phyloP scores from a whole-genome alignment of 345 rosid species.

The Ceriops tagal region DNA sequence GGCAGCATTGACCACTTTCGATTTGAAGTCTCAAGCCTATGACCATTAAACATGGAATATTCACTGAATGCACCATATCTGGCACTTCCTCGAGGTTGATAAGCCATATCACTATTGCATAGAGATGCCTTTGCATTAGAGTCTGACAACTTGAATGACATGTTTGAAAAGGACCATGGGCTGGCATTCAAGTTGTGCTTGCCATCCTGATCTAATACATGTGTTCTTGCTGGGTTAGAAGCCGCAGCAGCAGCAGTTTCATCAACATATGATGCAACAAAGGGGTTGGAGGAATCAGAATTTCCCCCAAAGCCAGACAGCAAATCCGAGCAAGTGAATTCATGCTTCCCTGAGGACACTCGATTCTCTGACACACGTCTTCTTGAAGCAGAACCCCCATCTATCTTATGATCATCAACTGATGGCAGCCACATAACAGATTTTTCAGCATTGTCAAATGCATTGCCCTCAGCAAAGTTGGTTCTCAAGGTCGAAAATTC shows the following conservation, averaged over 20 bases:
- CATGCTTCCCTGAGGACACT: conserved; percentile 47
- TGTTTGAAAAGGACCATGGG: conserved; percentile 51
- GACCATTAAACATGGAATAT: conserved; percentile 39
- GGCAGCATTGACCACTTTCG: conserved; percentile 58
- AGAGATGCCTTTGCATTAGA: conserved; percentile 27
- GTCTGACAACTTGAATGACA: conserved; percentile 46
- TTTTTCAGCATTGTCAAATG: conserved; percentile 52
- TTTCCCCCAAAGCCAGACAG: conserved; percentile 57
- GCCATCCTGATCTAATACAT: conserved; percentile 40
- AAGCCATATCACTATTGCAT: conserved; percentile 33
- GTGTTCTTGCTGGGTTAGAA: conserved; percentile 31
- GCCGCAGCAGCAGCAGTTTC: conserved; percentile 28
- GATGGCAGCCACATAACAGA: conserved; percentile 54
- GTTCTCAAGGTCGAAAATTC: conserved; percentile 68
- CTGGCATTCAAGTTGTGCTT: conserved; percentile 38
- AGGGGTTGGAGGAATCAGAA: conserved; percentile 38
- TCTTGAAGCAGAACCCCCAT: conserved; percentile 41
- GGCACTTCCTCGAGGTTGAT: conserved; percentile 37
- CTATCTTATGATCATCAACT: conserved; percentile 54
- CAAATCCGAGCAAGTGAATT: conserved; percentile 52
- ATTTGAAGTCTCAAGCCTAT: conserved; percentile 37
- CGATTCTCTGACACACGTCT: conserved; percentile 51
- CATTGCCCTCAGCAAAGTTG: conserved; percentile 44
- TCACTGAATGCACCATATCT: conserved; percentile 38
- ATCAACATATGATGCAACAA: conserved; percentile 36